These are phyloP conservation scores for Trichosporon sp. DNA, from an alignment of 1,284 basidiomycete species.

Conservation along the genomic window DNA sequence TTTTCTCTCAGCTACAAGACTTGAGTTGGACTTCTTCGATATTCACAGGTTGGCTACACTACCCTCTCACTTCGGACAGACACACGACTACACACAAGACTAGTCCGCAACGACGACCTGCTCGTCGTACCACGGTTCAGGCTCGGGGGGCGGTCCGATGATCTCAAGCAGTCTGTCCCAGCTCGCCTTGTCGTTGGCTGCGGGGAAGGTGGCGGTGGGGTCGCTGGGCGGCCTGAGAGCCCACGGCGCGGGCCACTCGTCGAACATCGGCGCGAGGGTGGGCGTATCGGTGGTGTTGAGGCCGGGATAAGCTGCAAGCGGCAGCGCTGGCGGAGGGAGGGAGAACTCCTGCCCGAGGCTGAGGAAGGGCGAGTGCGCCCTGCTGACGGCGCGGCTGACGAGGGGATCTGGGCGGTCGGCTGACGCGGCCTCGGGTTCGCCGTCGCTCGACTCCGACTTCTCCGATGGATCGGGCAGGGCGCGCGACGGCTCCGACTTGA, in stretches of 20 bases:
- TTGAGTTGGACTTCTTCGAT: no score
- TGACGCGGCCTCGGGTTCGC: not conserved
- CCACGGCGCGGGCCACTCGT: conserved; percentile 7
- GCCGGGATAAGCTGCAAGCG: not conserved
- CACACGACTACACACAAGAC: not conserved
- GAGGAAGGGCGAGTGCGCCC: not conserved
- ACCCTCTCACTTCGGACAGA: no score
- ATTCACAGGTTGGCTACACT: no score
- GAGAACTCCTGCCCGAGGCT: not conserved
- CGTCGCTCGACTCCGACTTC: not conserved
- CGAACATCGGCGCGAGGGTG: conserved; percentile 13
- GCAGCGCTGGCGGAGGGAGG: not conserved
- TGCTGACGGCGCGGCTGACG: not conserved
- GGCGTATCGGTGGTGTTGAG: not conserved
- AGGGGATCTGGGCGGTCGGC: not conserved
- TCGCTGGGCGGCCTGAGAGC: conserved; percentile 17
- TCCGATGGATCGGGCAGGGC: not conserved
- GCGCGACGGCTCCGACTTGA: not conserved
- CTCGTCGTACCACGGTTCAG: conserved; percentile 6
- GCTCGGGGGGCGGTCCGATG: conserved; percentile 10
- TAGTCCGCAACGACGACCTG: not conserved
- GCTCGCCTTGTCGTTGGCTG: conserved; percentile 14
- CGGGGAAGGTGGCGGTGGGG: conserved; percentile 18
- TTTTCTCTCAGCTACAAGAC: no score
- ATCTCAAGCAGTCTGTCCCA: conserved; percentile 17